These are phyloP conservation scores for Thermochaetoides thermophila DNA, from an alignment of 495 filamentous ascomycete genomes.

Conservation along the genomic window DNA sequence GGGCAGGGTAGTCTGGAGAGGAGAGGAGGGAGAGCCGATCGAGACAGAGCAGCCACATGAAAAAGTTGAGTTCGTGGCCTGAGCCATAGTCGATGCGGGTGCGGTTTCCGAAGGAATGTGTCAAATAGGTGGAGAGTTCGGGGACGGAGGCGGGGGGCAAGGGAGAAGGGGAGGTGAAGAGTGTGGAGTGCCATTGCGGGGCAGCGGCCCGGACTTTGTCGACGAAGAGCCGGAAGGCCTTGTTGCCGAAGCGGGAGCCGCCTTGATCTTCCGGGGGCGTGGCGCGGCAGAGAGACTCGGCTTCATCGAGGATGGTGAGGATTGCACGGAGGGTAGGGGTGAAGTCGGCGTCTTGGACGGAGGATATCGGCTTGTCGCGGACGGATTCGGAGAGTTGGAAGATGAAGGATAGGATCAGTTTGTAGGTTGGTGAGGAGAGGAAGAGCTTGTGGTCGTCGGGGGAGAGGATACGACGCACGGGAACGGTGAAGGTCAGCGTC, in stretches of 20 bases:
- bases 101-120: constrained; percentile 70
- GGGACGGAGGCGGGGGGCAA: constrained; percentile 35
- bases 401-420: constrained; percentile 65
- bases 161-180: constrained; percentile 37
- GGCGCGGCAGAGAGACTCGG: constrained; percentile 43
- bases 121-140: constrained; percentile 68
- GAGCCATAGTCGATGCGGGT: constrained; percentile 93
- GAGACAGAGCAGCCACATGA: constrained; percentile 85
- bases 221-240: constrained; percentile 70
- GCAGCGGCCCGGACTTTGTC: constrained; percentile 47
- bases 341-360: constrained; percentile 37
- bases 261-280: constrained; percentile 72
- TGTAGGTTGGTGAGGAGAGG: constrained; percentile 60
- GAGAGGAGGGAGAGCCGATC: constrained; percentile 60
- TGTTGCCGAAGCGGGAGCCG: constrained; percentile 89
- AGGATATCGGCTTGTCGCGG: constrained; percentile 56
- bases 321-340: constrained; percentile 47
- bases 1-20: constrained; percentile 46
- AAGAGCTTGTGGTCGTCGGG: constrained; percentile 68
- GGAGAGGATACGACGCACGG: constrained; percentile 67
- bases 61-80: constrained; percentile 91
- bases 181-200: constrained; percentile 42
- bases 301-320: constrained; percentile 51
- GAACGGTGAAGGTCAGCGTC: constrained; percentile 45
- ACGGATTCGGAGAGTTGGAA: constrained; percentile 77